Evolutionary conservation across 805 yeast species (phyloP).

Genomic region (Cyberlindnera xishuangbannaensis): DNA sequence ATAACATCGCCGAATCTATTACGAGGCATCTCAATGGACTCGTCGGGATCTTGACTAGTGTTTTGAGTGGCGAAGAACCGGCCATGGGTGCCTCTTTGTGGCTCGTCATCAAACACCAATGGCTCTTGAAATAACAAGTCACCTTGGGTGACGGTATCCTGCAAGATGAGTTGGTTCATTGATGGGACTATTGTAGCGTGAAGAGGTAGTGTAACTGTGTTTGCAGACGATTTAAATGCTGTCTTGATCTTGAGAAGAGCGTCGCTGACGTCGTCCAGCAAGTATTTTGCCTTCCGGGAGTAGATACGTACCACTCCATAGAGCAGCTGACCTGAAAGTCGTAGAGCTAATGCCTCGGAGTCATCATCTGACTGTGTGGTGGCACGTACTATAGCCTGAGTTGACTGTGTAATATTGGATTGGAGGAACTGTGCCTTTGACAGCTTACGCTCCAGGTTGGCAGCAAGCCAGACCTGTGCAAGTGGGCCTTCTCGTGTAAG

Average conservation of each 20-base stretch:
- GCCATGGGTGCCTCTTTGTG: too few species aligned
- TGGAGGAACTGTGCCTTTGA: conserved; percentile 66
- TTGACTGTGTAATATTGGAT: conserved; percentile 64
- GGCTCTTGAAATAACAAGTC: conserved; percentile 70
- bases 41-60: conserved; percentile 33
- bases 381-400: conserved; percentile 53
- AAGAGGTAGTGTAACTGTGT: conserved; percentile 51
- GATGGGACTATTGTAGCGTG: conserved; percentile 57
- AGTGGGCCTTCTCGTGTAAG: conserved; percentile 74
- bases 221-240: conserved; percentile 44
- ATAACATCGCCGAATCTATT: conserved; percentile 29
- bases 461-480: conserved; percentile 90
- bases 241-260: conserved; percentile 66
- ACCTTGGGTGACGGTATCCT: conserved; percentile 73
- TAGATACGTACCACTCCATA: conserved; percentile 86
- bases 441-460: conserved; percentile 75
- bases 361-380: conserved; percentile 21
- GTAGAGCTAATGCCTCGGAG: conserved; percentile 60
- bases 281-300: conserved; percentile 75
- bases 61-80: too few species aligned
- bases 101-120: conserved; percentile 28
- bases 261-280: conserved; percentile 79
- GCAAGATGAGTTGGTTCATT: conserved; percentile 53
- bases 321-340: conserved; percentile 80
- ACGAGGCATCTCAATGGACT: conserved; percentile 66